These are phyloP conservation scores for Dothistroma pini DNA, from an alignment of 2,329 filamentous ascomycete genomes.

Conservation along the genomic window DNA sequence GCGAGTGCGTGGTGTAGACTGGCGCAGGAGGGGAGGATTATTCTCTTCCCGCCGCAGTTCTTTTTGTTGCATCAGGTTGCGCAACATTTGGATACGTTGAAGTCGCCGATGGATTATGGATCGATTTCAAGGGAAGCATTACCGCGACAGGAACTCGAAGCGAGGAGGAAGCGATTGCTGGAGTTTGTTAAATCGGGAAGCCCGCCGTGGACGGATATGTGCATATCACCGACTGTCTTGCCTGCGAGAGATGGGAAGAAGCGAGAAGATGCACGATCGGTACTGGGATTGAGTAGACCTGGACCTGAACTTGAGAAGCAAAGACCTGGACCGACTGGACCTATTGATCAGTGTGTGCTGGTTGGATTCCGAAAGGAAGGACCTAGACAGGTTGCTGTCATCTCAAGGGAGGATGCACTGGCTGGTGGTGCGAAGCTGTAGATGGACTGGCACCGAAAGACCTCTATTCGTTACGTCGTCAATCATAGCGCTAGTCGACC, in stretches of 20 bases:
- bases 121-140: conserved; percentile 26
- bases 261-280: conserved; percentile 47
- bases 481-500: neutral
- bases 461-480: neutral
- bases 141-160: conserved; percentile 39
- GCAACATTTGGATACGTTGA: conserved; percentile 31
- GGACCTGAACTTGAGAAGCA: conserved; percentile 52
- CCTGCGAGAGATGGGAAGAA: conserved; percentile 36
- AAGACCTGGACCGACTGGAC: conserved; percentile 44
- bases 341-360: conserved; percentile 54
- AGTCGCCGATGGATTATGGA: conserved; percentile 31
- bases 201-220: conserved; percentile 44
- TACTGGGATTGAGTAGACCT: conserved; percentile 53
- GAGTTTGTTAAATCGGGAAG: conserved; percentile 49
- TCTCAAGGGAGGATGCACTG: conserved; percentile 39
- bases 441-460: neutral
- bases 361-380: conserved; percentile 56
- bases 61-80: conserved; percentile 60
- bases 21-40: conserved; percentile 63
- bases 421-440: conserved; percentile 18
- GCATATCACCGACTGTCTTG: conserved; percentile 41
- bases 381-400: conserved; percentile 54
- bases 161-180: conserved; percentile 53
- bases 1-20: conserved; percentile 65
- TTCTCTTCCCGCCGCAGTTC: conserved; percentile 87